Conservation (phyloP, 2,329 filamentous ascomycete species). For the Sporothrix phasma region DNA sequence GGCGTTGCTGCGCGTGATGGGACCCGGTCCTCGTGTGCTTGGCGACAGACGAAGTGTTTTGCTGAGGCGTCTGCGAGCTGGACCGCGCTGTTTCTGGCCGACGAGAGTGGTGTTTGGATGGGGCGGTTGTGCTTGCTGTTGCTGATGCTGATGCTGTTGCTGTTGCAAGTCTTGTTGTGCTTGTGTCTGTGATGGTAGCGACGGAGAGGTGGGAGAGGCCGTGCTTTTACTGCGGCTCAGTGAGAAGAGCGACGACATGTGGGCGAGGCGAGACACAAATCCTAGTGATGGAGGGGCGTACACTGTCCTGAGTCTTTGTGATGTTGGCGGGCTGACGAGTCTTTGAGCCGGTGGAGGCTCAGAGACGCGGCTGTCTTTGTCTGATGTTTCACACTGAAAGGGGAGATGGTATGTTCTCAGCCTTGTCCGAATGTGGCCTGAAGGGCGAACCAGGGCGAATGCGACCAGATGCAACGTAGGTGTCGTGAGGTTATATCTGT, state of each 20-base stretch:
- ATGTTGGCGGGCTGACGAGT: neutral
- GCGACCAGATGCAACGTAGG: neutral
- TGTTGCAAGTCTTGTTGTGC: neutral
- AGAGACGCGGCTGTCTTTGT: neutral
- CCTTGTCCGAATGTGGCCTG: neutral
- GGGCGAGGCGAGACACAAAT: neutral
- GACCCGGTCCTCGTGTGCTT: neutral
- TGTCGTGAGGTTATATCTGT: neutral
- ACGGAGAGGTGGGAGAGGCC: neutral
- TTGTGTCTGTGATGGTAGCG: neutral
- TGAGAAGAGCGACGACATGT: slow-evolving; percentile 2
- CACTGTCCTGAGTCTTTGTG: neutral
- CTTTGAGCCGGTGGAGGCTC: neutral
- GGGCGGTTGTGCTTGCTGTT: neutral
- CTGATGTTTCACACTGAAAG: neutral
- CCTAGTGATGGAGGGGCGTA: neutral
- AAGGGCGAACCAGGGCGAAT: neutral
- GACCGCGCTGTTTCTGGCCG: neutral
- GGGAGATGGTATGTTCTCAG: neutral
- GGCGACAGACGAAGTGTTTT: neutral
- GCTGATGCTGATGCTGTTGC: neutral
- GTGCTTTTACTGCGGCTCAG: slow-evolving; percentile 3
- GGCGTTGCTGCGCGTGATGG: neutral
- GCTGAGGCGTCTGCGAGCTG: slow-evolving; percentile 3
- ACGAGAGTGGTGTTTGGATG: neutral